A percentile compares a stretch with the other conserved stretches of the same genome.
Evolutionary conservation across 345 rosid genomes (phyloP).

Genomic region (Eucalyptus tenuipes): DNA sequence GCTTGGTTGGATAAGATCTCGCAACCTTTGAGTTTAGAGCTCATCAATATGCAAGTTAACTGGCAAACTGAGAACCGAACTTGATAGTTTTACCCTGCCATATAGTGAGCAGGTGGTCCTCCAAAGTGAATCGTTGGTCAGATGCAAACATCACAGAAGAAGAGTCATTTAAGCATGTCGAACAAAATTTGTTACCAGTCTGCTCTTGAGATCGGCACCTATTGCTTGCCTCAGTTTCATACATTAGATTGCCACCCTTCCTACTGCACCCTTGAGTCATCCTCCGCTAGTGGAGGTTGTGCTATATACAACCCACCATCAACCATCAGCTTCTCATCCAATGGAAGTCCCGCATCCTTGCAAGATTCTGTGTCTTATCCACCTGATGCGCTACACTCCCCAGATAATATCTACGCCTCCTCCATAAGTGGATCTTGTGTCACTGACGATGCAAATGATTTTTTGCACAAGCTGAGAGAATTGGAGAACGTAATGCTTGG

Average conservation of each 20-base stretch:
- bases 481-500: constrained; percentile 79
- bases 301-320: constrained; percentile 22
- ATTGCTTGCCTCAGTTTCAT: constrained; percentile 26
- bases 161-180: constrained; percentile 22
- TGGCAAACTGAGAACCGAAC: background rate
- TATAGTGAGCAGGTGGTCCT: background rate
- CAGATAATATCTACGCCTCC: constrained; percentile 42
- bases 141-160: constrained; percentile 24
- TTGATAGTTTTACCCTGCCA: background rate
- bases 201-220: constrained; percentile 26
- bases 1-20: background rate
- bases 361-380: constrained; percentile 32
- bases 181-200: constrained; percentile 23
- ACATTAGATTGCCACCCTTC: constrained; percentile 10
- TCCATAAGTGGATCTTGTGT: constrained; percentile 65
- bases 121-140: background rate
- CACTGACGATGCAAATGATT: constrained; percentile 53
- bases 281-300: constrained; percentile 21
- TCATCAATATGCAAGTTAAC: background rate
- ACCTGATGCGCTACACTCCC: constrained; percentile 26
- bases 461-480: constrained; percentile 64
- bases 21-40: background rate
- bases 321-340: constrained; percentile 28
- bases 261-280: constrained; percentile 55
- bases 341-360: constrained; percentile 34